Conservation (phyloP, 192 early-diverging fungal genomes). For the Backusella sp. region DNA sequence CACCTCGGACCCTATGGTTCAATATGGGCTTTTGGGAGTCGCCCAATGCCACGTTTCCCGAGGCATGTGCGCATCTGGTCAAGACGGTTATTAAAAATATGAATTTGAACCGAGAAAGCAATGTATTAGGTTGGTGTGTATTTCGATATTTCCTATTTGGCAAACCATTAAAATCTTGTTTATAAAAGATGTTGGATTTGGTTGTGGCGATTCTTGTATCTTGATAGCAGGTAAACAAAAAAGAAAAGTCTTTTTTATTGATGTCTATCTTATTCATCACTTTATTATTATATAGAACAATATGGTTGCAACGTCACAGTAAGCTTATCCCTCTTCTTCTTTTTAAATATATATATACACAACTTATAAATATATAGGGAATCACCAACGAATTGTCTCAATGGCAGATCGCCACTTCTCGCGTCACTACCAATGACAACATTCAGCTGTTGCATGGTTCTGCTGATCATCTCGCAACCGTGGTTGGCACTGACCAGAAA, state of each 20-base stretch:
- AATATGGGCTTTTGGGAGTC: slow-evolving; percentile 50
- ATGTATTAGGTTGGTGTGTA: slow-evolving; percentile 14
- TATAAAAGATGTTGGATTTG: slow-evolving; percentile 51
- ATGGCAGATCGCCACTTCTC: slow-evolving; percentile 31
- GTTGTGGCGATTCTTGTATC: slow-evolving; percentile 56
- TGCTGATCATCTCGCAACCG: slow-evolving; percentile 12
- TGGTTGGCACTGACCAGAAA: not conserved
- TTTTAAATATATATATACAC: not conserved
- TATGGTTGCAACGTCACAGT: slow-evolving; percentile 23
- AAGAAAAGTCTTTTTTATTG: not conserved
- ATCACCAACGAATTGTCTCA: slow-evolving; percentile 47
- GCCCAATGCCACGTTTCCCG: slow-evolving; percentile 25
- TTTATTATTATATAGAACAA: slow-evolving; percentile 4
- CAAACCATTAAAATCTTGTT: slow-evolving; percentile 24
- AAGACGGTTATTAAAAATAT: slow-evolving; percentile 29
- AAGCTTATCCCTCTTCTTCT: not conserved
- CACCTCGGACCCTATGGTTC: slow-evolving; percentile 43
- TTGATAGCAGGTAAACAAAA: slow-evolving; percentile 27
- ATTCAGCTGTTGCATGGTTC: slow-evolving; percentile 23
- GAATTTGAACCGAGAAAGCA: not conserved
- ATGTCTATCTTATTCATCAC: not conserved
- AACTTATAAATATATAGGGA: slow-evolving; percentile 21
- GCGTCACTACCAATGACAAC: slow-evolving; percentile 4
- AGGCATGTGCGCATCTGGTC: slow-evolving; percentile 45
- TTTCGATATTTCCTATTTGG: slow-evolving; percentile 28